These are phyloP conservation scores for maize (Zea mays) DNA, from an alignment of 176 grass and related monocot species.

Conservation along the genomic window Zm-B73-REFERENCE-NAM-5.0 NC_050096.1:170608501-170609000, in stretches of 20 bases:
- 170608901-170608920: not conserved
- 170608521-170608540: conserved; percentile 94
- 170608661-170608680: conserved; percentile 82
- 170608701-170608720: conserved; percentile 97
- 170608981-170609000: conserved; percentile 96
- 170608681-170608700: conserved; percentile 99
- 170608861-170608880: conserved; percentile 20
- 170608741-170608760: conserved; percentile 99
- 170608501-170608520: conserved; percentile 89
- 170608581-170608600: conserved; percentile 49
- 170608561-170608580: conserved; percentile 89
- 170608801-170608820: conserved; percentile 62
- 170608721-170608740: conserved; percentile 99
- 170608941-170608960: conserved; percentile 90
- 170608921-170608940: conserved; percentile 22
- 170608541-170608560: conserved; percentile 94
- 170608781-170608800: conserved; percentile 95
- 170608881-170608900: conserved; percentile 13
- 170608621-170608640: conserved; percentile 39
- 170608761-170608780: conserved; percentile 90
- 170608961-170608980: conserved; percentile 98
- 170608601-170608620: conserved; percentile 22
- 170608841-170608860: conserved; percentile 12
- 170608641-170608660: conserved; percentile 55
- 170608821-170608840: not conserved